Conservation (phyloP, 1,139 yeast genomes). For the Magnusiomyces clavatus region DNA sequence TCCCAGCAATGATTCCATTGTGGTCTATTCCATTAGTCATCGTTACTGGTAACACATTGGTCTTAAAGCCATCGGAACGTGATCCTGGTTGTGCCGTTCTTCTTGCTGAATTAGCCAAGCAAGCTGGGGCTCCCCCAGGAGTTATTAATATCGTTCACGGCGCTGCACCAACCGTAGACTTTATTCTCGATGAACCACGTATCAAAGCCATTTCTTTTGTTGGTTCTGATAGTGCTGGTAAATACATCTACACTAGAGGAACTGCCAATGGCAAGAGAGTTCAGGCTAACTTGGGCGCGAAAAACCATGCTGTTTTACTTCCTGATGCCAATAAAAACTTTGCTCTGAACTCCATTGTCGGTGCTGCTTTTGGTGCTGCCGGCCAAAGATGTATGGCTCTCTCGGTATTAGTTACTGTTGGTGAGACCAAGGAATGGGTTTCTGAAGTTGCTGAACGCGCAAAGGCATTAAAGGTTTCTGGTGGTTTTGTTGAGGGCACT, state of each 20-base stretch:
- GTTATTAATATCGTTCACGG: slow-evolving; percentile 73
- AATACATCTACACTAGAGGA: slow-evolving; percentile 62
- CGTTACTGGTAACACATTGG: slow-evolving; percentile 72
- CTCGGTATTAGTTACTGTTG: slow-evolving; percentile 69
- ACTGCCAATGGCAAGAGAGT: slow-evolving; percentile 67
- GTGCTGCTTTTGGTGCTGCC: slow-evolving; percentile 82
- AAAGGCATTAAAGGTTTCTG: slow-evolving; percentile 49
- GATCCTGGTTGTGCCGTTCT: slow-evolving; percentile 74
- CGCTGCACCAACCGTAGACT: slow-evolving; percentile 67
- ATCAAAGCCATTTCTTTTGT: slow-evolving; percentile 74
- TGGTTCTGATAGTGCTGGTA: slow-evolving; percentile 71
- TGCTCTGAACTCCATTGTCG: slow-evolving; percentile 59
- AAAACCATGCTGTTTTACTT: slow-evolving; percentile 64
- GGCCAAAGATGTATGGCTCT: slow-evolving; percentile 85
- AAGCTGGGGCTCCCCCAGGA: slow-evolving; percentile 78
- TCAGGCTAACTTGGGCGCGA: slow-evolving; percentile 73
- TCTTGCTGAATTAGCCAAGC: slow-evolving; percentile 62
- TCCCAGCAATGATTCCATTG: slow-evolving; percentile 82
- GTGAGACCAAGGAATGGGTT: slow-evolving; percentile 60
- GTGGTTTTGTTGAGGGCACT: slow-evolving; percentile 54
- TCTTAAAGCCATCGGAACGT: slow-evolving; percentile 71
- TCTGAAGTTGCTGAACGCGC: slow-evolving; percentile 55
- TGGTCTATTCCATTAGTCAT: slow-evolving; percentile 74
- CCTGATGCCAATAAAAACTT: slow-evolving; percentile 67
- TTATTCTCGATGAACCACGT: slow-evolving; percentile 65